These are phyloP conservation scores for Arthrinium phaeospermum DNA, from an alignment of 2,329 filamentous ascomycete genomes.

Conservation along the genomic window DNA sequence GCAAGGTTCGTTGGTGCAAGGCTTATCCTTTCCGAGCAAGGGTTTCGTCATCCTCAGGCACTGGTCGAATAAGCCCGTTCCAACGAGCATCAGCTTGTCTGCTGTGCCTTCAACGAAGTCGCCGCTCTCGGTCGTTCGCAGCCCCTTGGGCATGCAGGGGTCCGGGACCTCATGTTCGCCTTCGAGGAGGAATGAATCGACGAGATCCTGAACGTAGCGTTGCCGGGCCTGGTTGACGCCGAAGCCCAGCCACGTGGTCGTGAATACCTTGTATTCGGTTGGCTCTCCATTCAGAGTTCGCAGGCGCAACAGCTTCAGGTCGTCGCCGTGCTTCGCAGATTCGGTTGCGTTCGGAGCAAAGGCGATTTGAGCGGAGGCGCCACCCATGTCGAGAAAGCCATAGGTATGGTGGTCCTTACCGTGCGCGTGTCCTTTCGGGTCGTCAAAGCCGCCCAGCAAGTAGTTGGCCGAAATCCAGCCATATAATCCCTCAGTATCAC, in stretches of 20 bases:
- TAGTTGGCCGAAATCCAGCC: slow-evolving; percentile 99
- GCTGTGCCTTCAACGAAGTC: slow-evolving; percentile 50
- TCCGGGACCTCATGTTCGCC: slow-evolving; percentile 76
- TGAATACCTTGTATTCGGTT: slow-evolving; percentile 88
- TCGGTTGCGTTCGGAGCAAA: slow-evolving; percentile 96
- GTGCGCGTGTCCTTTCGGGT: slow-evolving; percentile 74
- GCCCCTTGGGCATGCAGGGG: slow-evolving; percentile 83
- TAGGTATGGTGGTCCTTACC: slow-evolving; percentile 93
- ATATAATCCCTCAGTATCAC: slow-evolving; percentile 94
- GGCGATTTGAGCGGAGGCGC: slow-evolving; percentile 95
- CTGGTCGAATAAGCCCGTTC: slow-evolving; percentile 86
- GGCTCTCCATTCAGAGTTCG: slow-evolving; percentile 80
- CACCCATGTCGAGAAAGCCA: slow-evolving; percentile 98
- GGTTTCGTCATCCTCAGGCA: slow-evolving; percentile 85
- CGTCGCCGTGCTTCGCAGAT: slow-evolving; percentile 84
- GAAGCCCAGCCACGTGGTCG: slow-evolving; percentile 95
- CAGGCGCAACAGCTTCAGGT: slow-evolving; percentile 85
- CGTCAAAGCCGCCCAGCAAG: slow-evolving; percentile 87
- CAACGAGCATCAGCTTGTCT: slow-evolving; percentile 65
- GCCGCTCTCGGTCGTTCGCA: slow-evolving; percentile 77
- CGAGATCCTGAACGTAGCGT: slow-evolving; percentile 80
- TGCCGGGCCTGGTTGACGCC: slow-evolving; percentile 93
- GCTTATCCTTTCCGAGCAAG: slow-evolving; percentile 85
- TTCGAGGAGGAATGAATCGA: slow-evolving; percentile 66
- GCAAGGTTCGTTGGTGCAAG: slow-evolving; percentile 84